Percentiles rank a stretch among this genome's conserved stretches.
Conservation (phyloP, 1,284 basidiomycete genomes). For the Heliocybe sulcata region DNA sequence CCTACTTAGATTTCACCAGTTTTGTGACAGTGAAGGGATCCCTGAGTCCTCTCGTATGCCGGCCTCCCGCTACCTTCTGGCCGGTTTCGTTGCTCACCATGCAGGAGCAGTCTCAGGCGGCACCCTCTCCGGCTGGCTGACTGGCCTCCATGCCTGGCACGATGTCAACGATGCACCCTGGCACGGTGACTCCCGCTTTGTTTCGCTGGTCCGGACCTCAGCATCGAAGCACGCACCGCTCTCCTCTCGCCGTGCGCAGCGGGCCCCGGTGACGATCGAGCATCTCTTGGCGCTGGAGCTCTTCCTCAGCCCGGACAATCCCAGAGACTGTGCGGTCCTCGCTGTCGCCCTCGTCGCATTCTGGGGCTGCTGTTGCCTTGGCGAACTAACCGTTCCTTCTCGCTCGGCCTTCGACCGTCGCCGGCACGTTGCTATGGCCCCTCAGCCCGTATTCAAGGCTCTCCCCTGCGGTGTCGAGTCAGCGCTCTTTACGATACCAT, state of each 20-base stretch:
- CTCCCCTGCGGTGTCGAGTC: background rate
- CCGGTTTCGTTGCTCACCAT: conserved; percentile 7
- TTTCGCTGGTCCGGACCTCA: too few relatives aligned
- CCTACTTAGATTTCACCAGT: conserved; percentile 10
- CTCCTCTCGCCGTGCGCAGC: background rate
- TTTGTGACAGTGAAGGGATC: conserved; percentile 5
- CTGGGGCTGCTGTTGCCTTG: conserved; percentile 19
- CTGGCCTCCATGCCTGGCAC: conserved; percentile 21
- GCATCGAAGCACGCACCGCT: too few relatives aligned
- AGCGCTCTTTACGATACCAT: conserved; percentile 18
- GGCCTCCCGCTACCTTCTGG: conserved; percentile 8
- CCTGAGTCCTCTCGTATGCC: conserved; percentile 10
- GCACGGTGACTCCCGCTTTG: conserved; percentile 15
- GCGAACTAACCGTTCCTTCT: conserved; percentile 16
- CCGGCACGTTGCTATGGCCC: conserved; percentile 10
- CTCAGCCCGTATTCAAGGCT: background rate
- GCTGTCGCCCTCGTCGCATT: conserved; percentile 17
- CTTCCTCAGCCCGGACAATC: conserved; percentile 9
- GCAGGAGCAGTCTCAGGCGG: conserved; percentile 12
- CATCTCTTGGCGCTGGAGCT: conserved; percentile 14
- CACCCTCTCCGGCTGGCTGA: conserved; percentile 17
- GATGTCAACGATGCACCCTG: conserved; percentile 17
- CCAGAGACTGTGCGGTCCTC: conserved; percentile 17
- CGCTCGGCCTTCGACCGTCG: conserved; percentile 8
- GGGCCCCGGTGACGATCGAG: conserved; percentile 16